Conservation (phyloP, 1,284 basidiomycete genomes). For the Fomitopsis schrenkii region DNA sequence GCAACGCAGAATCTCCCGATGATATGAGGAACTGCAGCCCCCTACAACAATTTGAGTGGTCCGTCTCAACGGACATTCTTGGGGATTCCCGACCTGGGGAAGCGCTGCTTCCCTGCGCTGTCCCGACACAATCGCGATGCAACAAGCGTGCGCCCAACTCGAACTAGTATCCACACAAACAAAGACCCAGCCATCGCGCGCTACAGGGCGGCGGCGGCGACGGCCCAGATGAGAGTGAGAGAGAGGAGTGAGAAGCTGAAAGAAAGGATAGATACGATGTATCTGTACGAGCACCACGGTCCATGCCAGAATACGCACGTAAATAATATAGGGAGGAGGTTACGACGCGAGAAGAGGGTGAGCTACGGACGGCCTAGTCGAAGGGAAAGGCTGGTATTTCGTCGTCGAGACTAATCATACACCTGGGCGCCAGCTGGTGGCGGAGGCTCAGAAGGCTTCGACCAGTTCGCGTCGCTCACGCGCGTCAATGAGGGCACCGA, state of each 20-base stretch:
- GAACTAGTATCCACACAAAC: constrained; percentile 5
- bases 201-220: neutral
- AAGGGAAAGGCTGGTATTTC: constrained; percentile 20
- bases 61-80: constrained; percentile 5
- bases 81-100: constrained; percentile 26
- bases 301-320: constrained; percentile 24
- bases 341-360: constrained; percentile 11
- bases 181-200: constrained; percentile 3
- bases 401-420: constrained; percentile 23
- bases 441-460: constrained; percentile 47
- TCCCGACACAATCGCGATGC: constrained; percentile 18
- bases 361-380: constrained; percentile 1
- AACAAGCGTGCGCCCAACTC: constrained; percentile 9
- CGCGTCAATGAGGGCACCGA: constrained; percentile 71
- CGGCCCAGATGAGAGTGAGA: neutral
- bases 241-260: constrained; percentile 9
- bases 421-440: constrained; percentile 1
- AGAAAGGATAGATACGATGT: constrained; percentile 19
- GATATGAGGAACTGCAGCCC: constrained; percentile 10
- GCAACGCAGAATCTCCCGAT: constrained; percentile 26
- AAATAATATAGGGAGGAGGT: constrained; percentile 19
- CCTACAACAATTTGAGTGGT: constrained; percentile 5
- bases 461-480: constrained; percentile 63
- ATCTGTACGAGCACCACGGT: constrained; percentile 22
- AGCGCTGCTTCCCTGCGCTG: constrained; percentile 37